A percentile compares a stretch with the other conserved stretches of the same genome.
Evolutionary conservation across 495 filamentous ascomycete species (phyloP).

Genomic region (Rhypophila decipiens): DNA sequence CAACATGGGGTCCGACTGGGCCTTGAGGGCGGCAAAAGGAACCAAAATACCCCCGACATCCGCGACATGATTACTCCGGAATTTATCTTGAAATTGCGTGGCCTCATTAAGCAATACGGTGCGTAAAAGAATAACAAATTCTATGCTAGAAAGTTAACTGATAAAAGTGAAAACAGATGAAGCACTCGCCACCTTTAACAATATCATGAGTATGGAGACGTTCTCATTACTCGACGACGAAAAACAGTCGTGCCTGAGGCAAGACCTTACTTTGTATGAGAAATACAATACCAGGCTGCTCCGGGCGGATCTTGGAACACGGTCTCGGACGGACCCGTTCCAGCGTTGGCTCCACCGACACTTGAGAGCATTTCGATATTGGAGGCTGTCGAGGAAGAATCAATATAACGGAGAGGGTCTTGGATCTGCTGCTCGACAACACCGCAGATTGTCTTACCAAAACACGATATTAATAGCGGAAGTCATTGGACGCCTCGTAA

Average conservation of each 20-base stretch:
- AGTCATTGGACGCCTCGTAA: background rate
- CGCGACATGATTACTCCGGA: background rate
- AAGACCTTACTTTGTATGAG: background rate
- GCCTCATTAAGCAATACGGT: conserved; percentile 1
- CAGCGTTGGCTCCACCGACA: background rate
- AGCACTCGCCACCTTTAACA: background rate
- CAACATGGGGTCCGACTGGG: background rate
- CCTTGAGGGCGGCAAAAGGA: conserved; percentile 1
- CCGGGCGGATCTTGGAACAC: background rate
- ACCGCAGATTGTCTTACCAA: background rate
- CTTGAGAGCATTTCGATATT: background rate
- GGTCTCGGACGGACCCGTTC: background rate
- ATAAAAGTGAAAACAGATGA: background rate
- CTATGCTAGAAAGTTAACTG: background rate
- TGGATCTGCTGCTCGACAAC: background rate
- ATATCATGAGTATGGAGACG: background rate
- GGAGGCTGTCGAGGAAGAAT: background rate
- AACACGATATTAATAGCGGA: background rate
- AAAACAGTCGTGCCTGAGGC: background rate
- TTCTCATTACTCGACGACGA: background rate
- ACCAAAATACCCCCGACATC: background rate
- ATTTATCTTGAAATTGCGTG: background rate
- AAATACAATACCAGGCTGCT: background rate
- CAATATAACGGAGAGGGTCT: background rate
- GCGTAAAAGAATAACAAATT: background rate